A percentile compares a stretch with the other conserved stretches of the same genome.
These are phyloP conservation scores for Friedmanniomyces simplex DNA, from an alignment of 495 filamentous ascomycete genomes.

Conservation along the genomic window DNA sequence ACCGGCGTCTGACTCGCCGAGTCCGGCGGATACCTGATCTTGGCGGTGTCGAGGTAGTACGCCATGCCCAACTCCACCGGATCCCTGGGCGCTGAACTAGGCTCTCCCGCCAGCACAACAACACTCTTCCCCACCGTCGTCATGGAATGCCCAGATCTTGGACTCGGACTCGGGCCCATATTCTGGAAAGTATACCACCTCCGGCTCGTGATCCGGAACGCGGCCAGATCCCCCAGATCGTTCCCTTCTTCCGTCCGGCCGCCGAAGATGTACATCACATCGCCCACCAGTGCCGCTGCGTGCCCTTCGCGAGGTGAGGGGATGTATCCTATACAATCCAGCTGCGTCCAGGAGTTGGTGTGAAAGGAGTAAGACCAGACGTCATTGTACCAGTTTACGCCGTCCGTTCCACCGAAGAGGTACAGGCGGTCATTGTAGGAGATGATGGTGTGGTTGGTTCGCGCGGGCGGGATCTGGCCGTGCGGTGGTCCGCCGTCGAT, in stretches of 20 bases:
- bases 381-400: conserved; percentile 93
- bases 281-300: conserved; percentile 81
- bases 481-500: conserved; percentile 54
- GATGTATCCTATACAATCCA: conserved; percentile 96
- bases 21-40: conserved; percentile 82
- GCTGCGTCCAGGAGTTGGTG: conserved; percentile 67
- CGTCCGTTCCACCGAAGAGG: conserved; percentile 95
- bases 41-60: conserved; percentile 86
- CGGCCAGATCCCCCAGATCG: conserved; percentile 87
- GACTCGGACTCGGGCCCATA: conserved; percentile 93
- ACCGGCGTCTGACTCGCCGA: conserved; percentile 20
- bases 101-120: conserved; percentile 86
- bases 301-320: conserved; percentile 90
- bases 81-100: conserved; percentile 73
- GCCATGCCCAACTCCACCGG: conserved; percentile 75
- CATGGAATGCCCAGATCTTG: conserved; percentile 94
- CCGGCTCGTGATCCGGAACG: conserved; percentile 81
- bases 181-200: conserved; percentile 99
- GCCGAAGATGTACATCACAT: conserved; percentile 99
- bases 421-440: conserved; percentile 91
- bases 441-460: conserved; percentile 91
- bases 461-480: conserved; percentile 67
- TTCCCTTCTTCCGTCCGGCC: conserved; percentile 88
- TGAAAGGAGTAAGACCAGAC: conserved; percentile 92
- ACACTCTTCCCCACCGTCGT: conserved; percentile 85